A percentile compares a stretch with the other conserved stretches of the same genome.
Conservation (phyloP, 164 flowering plant species). For the Magnolia changhungtana region DNA sequence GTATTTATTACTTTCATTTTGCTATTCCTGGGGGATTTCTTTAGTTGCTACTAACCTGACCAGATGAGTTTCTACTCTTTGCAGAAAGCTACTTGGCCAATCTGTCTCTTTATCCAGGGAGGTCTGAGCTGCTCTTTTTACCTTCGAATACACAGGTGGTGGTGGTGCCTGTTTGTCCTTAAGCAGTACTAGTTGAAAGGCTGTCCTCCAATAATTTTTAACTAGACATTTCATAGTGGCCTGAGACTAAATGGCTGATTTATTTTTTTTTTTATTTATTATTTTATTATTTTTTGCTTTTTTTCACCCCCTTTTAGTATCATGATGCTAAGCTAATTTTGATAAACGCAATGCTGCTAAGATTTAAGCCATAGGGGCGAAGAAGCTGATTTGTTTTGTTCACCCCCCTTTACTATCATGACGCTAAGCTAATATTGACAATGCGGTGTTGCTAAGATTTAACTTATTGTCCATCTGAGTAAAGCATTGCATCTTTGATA, state of each 20-base stretch:
- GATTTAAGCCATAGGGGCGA: too few species aligned
- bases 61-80: slow-evolving; percentile 13
- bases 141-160: slow-evolving; percentile 86
- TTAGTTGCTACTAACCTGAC: neutral
- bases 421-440: too few species aligned
- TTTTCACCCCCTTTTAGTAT: too few species aligned
- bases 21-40: neutral
- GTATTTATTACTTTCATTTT: neutral
- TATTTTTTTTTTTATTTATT: too few species aligned
- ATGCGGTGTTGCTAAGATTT: too few species aligned
- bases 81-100: slow-evolving; percentile 94
- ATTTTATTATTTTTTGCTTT: too few species aligned
- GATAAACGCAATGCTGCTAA: too few species aligned
- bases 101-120: slow-evolving; percentile 88
- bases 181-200: neutral
- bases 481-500: too few species aligned
- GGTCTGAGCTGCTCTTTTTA: slow-evolving; percentile 84
- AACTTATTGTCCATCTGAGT: too few species aligned
- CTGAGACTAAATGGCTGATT: neutral
- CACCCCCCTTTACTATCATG: too few species aligned
- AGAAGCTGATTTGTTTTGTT: too few species aligned
- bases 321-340: too few species aligned
- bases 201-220: neutral
- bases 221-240: neutral
- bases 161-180: neutral